Evolutionary conservation across 108 stramenopile species (phyloP).

Genomic region (Aurantiochytrium sp.): DNA sequence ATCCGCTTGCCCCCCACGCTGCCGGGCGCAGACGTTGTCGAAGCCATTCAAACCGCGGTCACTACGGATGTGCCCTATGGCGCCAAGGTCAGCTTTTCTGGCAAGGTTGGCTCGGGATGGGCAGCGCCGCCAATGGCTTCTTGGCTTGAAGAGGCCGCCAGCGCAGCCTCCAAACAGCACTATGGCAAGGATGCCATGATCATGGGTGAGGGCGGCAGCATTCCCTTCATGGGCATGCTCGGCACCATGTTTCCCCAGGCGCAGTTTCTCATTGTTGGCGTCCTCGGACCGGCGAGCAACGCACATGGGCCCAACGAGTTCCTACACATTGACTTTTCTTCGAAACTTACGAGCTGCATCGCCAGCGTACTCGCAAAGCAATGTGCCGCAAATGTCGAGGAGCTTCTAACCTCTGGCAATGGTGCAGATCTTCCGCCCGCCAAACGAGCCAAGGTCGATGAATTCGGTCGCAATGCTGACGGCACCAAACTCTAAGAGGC

Average conservation of each 20-base stretch:
- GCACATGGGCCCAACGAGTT: conserved; percentile 13
- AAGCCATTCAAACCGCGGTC: background rate
- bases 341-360: conserved; percentile 5
- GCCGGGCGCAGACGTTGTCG: background rate
- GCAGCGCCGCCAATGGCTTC: background rate
- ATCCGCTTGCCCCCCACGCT: background rate
- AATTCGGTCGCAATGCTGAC: background rate
- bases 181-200: conserved; percentile 16
- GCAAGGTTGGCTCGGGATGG: background rate
- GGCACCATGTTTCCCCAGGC: background rate
- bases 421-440: background rate
- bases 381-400: background rate
- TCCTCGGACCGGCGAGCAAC: background rate
- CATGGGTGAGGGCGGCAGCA: conserved; percentile 13
- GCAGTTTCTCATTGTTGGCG: background rate
- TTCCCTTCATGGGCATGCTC: conserved; percentile 16
- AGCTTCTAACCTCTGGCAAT: background rate
- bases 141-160: background rate
- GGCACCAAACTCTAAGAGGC: background rate
- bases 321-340: background rate
- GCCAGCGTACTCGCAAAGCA: background rate
- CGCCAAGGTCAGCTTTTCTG: background rate
- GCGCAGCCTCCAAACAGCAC: background rate
- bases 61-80: background rate
- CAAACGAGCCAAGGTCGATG: background rate